These are phyloP conservation scores for Hypoxylon rubiginosum DNA, from an alignment of 2,329 filamentous ascomycete species.

Conservation along the genomic window DNA sequence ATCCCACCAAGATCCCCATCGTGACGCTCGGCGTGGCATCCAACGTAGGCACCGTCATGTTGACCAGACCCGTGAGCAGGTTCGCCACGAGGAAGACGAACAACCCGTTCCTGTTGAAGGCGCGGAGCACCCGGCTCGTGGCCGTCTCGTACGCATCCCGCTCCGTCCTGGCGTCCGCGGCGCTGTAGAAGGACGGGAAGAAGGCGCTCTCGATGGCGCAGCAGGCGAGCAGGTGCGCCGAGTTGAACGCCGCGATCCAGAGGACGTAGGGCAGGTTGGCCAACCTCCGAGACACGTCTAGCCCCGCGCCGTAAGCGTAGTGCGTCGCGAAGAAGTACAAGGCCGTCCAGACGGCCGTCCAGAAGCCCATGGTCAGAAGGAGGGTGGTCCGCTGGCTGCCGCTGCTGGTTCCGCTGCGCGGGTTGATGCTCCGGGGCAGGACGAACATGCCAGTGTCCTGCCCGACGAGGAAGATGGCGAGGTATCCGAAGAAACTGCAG, in stretches of 20 bases:
- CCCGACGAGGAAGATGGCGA: conserved; percentile 93
- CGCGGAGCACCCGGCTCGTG: conserved; percentile 84
- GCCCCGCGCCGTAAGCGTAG: conserved; percentile 76
- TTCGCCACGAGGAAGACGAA: conserved; percentile 90
- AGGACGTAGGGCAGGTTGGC: conserved; percentile 95
- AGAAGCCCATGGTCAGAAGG: conserved; percentile 72
- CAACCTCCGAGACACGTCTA: conserved; percentile 86
- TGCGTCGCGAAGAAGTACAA: conserved; percentile 79
- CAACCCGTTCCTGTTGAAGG: conserved; percentile 91
- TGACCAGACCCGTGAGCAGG: conserved; percentile 88
- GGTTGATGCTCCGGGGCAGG: conserved; percentile 71
- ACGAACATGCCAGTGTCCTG: conserved; percentile 86
- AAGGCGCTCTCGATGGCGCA: conserved; percentile 81
- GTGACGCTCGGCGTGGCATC: conserved; percentile 74
- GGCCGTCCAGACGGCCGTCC: conserved; percentile 75
- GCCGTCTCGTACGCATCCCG: conserved; percentile 74
- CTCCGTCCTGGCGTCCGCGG: conserved; percentile 68
- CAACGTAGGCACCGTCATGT: conserved; percentile 87
- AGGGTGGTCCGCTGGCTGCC: conserved; percentile 68
- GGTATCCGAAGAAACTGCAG: conserved; percentile 94
- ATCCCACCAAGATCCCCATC: conserved; percentile 81
- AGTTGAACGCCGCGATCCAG: conserved; percentile 94
- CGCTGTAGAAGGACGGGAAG: conserved; percentile 79
- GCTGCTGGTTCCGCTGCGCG: conserved; percentile 58
- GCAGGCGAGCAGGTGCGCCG: conserved; percentile 82